These are phyloP conservation scores for Ogataea glucozyma DNA, from an alignment of 805 yeast genomes.

Conservation along the genomic window DNA sequence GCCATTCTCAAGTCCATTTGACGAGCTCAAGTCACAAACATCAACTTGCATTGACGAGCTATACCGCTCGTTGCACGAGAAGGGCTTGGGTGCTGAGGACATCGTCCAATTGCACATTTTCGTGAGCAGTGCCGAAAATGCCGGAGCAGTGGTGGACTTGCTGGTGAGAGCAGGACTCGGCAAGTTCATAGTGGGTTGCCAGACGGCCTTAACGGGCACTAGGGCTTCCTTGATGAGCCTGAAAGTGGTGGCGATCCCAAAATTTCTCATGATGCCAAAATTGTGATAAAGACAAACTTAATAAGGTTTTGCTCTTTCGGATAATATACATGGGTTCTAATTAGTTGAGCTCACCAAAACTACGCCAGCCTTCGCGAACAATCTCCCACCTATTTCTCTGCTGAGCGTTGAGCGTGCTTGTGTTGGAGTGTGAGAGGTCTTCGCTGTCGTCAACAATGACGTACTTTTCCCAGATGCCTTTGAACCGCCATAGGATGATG, in stretches of 20 bases:
- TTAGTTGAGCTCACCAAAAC: slow-evolving; percentile 43
- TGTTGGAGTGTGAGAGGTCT: slow-evolving; percentile 7
- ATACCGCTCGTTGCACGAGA: slow-evolving; percentile 4
- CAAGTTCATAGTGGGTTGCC: slow-evolving; percentile 5
- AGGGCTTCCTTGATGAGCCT: slow-evolving; percentile 32
- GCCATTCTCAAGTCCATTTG: not conserved
- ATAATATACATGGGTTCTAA: slow-evolving; percentile 7
- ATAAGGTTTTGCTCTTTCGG: not conserved
- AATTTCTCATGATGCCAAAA: not conserved
- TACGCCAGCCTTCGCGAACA: slow-evolving; percentile 71
- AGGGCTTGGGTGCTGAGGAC: slow-evolving; percentile 4
- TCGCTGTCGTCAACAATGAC: slow-evolving; percentile 56
- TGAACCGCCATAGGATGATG: slow-evolving; percentile 70
- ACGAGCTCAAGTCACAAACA: slow-evolving; percentile 6
- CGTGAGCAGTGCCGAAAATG: slow-evolving; percentile 7
- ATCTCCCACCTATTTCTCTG: slow-evolving; percentile 48
- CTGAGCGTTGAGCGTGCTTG: not conserved
- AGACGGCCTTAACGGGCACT: slow-evolving; percentile 46
- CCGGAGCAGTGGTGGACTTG: slow-evolving; percentile 13
- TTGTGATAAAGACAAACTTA: not conserved
- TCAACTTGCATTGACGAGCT: slow-evolving; percentile 6
- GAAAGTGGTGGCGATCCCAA: slow-evolving; percentile 2
- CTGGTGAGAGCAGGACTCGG: slow-evolving; percentile 16
- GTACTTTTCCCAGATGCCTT: slow-evolving; percentile 86
- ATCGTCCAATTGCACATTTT: slow-evolving; percentile 6